Conservation (phyloP, 148 eudicot species). For the Chenopodium formosanum region DNA sequence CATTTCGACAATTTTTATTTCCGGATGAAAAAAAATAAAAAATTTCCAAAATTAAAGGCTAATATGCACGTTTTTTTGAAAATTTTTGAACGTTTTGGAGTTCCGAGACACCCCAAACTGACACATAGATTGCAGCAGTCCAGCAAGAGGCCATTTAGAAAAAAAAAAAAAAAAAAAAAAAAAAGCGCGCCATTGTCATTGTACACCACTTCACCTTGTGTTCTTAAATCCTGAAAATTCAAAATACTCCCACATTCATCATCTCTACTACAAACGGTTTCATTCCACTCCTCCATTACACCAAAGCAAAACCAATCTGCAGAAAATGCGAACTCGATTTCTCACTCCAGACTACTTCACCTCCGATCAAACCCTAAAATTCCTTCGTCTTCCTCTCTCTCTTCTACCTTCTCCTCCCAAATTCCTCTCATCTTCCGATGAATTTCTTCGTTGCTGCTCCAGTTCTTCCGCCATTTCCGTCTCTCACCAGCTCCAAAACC, state of each 20-base stretch:
- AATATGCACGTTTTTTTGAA: no score
- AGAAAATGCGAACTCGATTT: slow-evolving; percentile 66
- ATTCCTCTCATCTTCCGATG: slow-evolving; percentile 17
- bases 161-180: background rate
- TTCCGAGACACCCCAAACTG: no score
- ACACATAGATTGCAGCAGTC: no score
- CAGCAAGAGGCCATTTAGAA: no score
- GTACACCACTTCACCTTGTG: background rate
- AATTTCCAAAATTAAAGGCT: no score
- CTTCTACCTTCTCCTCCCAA: slow-evolving; percentile 23
- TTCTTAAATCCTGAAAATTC: background rate
- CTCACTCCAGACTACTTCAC: slow-evolving; percentile 38
- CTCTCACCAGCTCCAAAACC: slow-evolving; percentile 31
- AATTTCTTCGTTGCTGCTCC: slow-evolving; percentile 34
- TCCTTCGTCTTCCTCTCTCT: slow-evolving; percentile 60
- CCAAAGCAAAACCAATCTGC: background rate
- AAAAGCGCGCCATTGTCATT: slow-evolving; percentile 26
- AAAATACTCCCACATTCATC: slow-evolving; percentile 5
- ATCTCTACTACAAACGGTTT: slow-evolving; percentile 2
- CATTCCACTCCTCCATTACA: background rate
- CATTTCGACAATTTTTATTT: no score
- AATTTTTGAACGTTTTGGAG: no score
- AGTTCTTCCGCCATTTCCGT: slow-evolving; percentile 24
- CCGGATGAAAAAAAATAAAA: no score
- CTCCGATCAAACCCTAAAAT: slow-evolving; percentile 47